Base-by-base conservation (phyloP, 805 yeast species). In the Wickerhamomyces ciferrii region DNA sequence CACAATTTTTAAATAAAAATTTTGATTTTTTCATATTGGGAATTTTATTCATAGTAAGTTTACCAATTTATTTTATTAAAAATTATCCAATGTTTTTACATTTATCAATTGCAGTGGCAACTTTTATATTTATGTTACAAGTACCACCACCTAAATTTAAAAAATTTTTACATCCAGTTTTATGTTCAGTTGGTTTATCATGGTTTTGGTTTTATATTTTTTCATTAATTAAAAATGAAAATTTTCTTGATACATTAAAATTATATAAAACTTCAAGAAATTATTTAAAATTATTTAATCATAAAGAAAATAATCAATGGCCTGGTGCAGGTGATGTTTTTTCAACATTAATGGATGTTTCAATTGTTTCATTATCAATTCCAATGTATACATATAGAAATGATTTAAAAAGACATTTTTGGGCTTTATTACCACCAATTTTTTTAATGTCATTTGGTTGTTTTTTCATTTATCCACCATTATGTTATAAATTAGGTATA, bases 251-350 rank as follows among this genome's bases (percentile, higher is more conserved):
- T 2, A 74, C 74, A 24, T 68, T 87, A 48, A 57, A 65, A 38
- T 69, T 70, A 52, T 87, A 82, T 66, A 79, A 81, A 52, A 86
- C 92, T 0, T 91, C 91, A 0, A 71, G 82, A 45, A 84, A 71
- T 14, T 87, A 87, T 56, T 60, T 83, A 40, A 65, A 74, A 47
- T 68, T 87, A 24, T 83, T 84, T 61, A 74, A 74, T 53, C 61
- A 66, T 23, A 44, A 41, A 38, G 23, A 25, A 6, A 52, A 43
- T 17, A 46, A 48, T 8, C 59, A 63, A 19, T 75, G 79, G 76
- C 94, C 95, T 1, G 96, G 96, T 0, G 87, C 91, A 14, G 96
- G 96, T 2, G 95, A 87, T 58, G 69, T 87, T 17, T 70, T 87
- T 36, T 61, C 81, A 6, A 75, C 90, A 0, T 62, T 86, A 53